Evolutionary conservation across 2,329 filamentous ascomycete species (phyloP).

Genomic region (Gremmenia infestans): DNA sequence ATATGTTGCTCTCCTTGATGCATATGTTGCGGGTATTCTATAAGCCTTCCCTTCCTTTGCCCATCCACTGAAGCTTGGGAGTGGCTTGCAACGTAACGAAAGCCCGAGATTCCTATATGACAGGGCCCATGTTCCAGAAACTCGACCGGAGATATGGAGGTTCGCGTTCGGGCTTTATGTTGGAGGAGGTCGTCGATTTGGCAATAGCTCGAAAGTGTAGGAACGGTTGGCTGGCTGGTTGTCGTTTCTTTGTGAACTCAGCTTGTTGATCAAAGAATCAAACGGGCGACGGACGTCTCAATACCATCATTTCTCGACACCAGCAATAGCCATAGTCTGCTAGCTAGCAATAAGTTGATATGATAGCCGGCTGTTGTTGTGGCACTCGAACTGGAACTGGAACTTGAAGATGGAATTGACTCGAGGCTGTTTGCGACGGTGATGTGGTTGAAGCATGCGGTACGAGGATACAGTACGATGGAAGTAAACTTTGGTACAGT

Average conservation of each 20-base stretch:
- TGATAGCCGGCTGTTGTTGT: no score
- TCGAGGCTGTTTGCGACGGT: no score
- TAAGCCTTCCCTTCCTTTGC: not conserved
- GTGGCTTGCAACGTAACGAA: constrained; percentile 64
- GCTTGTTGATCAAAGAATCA: not conserved
- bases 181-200: not conserved
- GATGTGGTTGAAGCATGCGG: no score
- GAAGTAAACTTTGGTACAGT: no score
- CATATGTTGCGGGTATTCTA: not conserved
- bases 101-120: not conserved
- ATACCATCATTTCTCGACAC: not conserved
- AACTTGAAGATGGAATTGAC: no score
- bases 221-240: not conserved
- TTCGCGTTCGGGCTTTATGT: not conserved
- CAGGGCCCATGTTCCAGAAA: not conserved
- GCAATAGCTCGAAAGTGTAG: not conserved
- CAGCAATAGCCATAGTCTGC: not conserved
- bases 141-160: not conserved
- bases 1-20: not conserved
- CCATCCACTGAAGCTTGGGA: constrained; percentile 47
- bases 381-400: no score
- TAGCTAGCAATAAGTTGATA: not conserved
- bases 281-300: not conserved
- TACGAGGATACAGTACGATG: no score
- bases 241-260: not conserved